A percentile compares a stretch with the other conserved stretches of the same genome.
phyloP scores from a whole-genome alignment of 495 filamentous ascomycete species.

The Aspergillus incahuasiensis region DNA sequence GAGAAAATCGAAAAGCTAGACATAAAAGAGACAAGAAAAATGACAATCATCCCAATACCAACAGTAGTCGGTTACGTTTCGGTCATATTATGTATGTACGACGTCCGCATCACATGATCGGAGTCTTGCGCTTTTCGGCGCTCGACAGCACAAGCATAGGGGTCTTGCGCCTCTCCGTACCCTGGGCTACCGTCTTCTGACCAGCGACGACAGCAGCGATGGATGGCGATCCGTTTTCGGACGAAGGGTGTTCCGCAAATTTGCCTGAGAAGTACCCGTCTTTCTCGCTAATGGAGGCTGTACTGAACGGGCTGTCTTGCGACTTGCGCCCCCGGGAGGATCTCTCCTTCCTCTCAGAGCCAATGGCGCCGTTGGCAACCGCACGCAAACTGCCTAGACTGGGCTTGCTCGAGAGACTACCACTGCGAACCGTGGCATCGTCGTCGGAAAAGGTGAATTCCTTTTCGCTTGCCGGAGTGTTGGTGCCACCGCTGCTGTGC shows the following conservation, averaged over 20 bases:
- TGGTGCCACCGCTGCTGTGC: slow-evolving; percentile 64
- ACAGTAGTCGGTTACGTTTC: slow-evolving; percentile 29
- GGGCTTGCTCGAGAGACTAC: slow-evolving; percentile 72
- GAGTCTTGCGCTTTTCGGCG: slow-evolving; percentile 86
- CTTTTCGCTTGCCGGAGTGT: slow-evolving; percentile 84
- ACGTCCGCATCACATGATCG: slow-evolving; percentile 46
- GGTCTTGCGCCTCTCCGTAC: slow-evolving; percentile 68
- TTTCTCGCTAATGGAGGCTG: slow-evolving; percentile 48
- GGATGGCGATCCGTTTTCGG: slow-evolving; percentile 36
- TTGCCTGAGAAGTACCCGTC: slow-evolving; percentile 59
- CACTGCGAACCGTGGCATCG: slow-evolving; percentile 74
- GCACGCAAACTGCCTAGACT: slow-evolving; percentile 77
- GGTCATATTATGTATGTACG: slow-evolving; percentile 37
- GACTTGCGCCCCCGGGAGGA: slow-evolving; percentile 58
- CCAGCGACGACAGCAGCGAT: slow-evolving; percentile 46
- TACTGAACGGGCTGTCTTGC: slow-evolving; percentile 39
- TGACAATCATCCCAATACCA: slow-evolving; percentile 20
- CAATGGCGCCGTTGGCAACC: slow-evolving; percentile 76
- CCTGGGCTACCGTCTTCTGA: slow-evolving; percentile 40
- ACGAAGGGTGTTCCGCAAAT: slow-evolving; percentile 39
- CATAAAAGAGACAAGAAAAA: slow-evolving; percentile 11
- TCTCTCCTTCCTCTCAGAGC: slow-evolving; percentile 69
- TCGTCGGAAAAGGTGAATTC: slow-evolving; percentile 83
- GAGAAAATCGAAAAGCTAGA: slow-evolving; percentile 6
- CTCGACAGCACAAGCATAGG: slow-evolving; percentile 82